These are phyloP conservation scores for Talaromyces ruber DNA, from an alignment of 495 filamentous ascomycete genomes.

Conservation along the genomic window DNA sequence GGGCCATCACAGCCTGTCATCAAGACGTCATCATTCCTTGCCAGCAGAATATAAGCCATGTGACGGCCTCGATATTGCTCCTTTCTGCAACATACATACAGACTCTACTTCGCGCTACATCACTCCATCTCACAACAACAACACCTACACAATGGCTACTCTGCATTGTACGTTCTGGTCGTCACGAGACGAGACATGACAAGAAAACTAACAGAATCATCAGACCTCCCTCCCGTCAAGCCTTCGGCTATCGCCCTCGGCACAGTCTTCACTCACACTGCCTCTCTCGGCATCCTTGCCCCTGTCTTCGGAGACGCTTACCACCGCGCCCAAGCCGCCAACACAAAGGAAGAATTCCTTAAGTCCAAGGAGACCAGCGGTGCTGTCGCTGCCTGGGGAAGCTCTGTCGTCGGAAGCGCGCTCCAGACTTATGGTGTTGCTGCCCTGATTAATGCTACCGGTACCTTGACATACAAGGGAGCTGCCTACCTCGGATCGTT, in stretches of 20 bases:
- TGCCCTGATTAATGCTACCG: conserved; percentile 90
- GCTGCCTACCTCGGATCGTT: conserved; percentile 87
- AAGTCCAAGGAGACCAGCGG: conserved; percentile 85
- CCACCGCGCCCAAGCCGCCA: conserved; percentile 81
- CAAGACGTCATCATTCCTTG: background rate
- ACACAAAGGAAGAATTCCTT: conserved; percentile 94
- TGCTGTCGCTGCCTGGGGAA: conserved; percentile 84
- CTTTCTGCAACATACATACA: background rate
- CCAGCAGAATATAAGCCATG: background rate
- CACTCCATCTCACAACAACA: background rate
- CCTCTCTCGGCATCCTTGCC: conserved; percentile 69
- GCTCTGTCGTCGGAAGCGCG: conserved; percentile 78
- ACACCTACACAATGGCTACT: conserved; percentile 42
- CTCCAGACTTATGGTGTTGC: conserved; percentile 92
- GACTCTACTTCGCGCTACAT: background rate
- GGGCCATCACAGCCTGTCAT: background rate
- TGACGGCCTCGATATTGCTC: background rate
- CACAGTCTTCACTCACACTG: conserved; percentile 87
- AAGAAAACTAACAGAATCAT: background rate
- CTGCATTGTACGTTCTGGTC: conserved; percentile 49
- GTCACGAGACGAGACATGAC: background rate
- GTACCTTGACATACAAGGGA: conserved; percentile 91
- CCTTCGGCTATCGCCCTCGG: conserved; percentile 95
- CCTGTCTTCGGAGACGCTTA: conserved; percentile 95
- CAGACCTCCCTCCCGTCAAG: conserved; percentile 93